phyloP scores from a whole-genome alignment of 2,329 filamentous ascomycete species.

The Nothophoma quercina region DNA sequence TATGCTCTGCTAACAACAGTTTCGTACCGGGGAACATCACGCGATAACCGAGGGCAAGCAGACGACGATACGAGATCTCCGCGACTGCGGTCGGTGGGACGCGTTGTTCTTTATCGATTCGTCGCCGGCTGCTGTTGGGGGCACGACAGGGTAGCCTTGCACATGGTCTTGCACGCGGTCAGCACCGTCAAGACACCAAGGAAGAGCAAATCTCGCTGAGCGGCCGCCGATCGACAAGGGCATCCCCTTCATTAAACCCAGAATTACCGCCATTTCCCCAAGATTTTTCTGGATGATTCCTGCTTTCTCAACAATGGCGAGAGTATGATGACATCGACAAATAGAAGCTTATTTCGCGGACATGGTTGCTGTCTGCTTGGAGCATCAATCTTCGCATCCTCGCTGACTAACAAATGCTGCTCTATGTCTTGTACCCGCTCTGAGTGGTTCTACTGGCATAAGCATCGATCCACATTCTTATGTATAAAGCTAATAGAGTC shows the following conservation, averaged over 20 bases:
- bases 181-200: constrained; percentile 7
- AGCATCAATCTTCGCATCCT: constrained; percentile 1
- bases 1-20: background rate
- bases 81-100: constrained; percentile 12
- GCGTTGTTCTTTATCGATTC: constrained; percentile 11
- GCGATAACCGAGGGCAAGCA: constrained; percentile 15
- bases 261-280: constrained; percentile 19
- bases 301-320: constrained; percentile 4
- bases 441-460: constrained; percentile 1
- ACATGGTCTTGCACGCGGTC: constrained; percentile 9
- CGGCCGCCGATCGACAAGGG: constrained; percentile 13
- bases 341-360: background rate
- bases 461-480: background rate
- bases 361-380: constrained; percentile 1
- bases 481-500: background rate
- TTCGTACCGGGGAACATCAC: constrained; percentile 9
- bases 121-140: constrained; percentile 1
- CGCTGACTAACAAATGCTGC: background rate
- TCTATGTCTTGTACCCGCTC: background rate
- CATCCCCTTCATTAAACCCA: constrained; percentile 19
- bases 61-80: constrained; percentile 11
- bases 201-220: constrained; percentile 19
- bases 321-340: constrained; percentile 3
- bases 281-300: background rate
- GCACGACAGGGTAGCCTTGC: constrained; percentile 18